A percentile compares a stretch with the other conserved stretches of the same genome.
phyloP scores from a whole-genome alignment of 2,329 filamentous ascomycete species.

The Microdochium trichocladiopsis region DNA sequence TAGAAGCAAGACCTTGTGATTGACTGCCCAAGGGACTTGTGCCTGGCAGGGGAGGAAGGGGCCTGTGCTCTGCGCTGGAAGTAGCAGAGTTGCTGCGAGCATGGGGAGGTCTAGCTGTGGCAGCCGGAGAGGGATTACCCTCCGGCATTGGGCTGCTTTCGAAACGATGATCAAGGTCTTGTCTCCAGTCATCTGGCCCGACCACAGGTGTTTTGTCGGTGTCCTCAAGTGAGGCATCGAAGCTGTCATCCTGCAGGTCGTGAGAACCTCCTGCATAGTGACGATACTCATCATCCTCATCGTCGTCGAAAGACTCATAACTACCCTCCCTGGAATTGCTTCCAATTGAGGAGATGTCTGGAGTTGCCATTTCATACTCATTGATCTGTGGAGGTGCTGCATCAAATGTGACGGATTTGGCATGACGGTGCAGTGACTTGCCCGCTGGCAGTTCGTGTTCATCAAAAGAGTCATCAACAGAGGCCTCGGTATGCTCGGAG shows the following conservation, averaged over 20 bases:
- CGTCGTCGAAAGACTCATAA: conserved; percentile 77
- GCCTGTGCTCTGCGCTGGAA: conserved; percentile 75
- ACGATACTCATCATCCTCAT: conserved; percentile 61
- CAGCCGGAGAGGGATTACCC: conserved; percentile 31
- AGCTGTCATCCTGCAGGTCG: conserved; percentile 73
- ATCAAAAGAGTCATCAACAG: conserved; percentile 53
- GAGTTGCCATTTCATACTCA: conserved; percentile 97
- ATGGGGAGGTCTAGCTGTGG: conserved; percentile 45
- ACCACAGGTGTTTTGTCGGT: conserved; percentile 97
- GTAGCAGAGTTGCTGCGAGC: conserved; percentile 64
- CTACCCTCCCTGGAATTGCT: conserved; percentile 89
- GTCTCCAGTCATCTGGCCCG: conserved; percentile 93
- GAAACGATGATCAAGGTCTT: conserved; percentile 67
- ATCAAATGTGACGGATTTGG: conserved; percentile 97
- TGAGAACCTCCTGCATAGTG: conserved; percentile 47
- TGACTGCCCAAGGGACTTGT: conserved; percentile 35
- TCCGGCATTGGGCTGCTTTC: conserved; percentile 64
- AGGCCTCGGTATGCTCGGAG: conserved; percentile 60
- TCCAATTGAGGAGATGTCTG: conserved; percentile 86
- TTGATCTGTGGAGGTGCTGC: conserved; percentile 89
- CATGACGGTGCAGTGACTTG: conserved; percentile 68
- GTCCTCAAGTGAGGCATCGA: conserved; percentile 91
- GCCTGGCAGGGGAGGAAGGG: conserved; percentile 78
- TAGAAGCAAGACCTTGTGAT: conserved; percentile 57
- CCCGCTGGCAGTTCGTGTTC: conserved; percentile 57